Evolutionary conservation across 2,329 filamentous ascomycete genomes (phyloP), one percentile per base, ranked within the genome.

Genomic region (Trichoderma lentiforme): DNA sequence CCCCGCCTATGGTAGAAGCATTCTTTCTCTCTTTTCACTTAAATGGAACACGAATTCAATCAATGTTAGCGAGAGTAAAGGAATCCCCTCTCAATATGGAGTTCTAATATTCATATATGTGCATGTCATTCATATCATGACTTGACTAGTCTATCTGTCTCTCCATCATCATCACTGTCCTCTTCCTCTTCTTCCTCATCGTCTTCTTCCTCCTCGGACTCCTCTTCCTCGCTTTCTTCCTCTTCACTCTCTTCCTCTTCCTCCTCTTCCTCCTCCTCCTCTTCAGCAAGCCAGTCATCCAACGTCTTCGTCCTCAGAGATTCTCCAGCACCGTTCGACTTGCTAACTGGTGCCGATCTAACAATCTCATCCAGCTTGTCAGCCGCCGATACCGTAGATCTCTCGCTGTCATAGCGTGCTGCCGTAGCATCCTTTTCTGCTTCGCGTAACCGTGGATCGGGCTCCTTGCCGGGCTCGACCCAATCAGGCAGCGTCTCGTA

Each of bases 201-300:
- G n/a, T 87, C 86, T 39, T 85, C 84, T 1, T 84, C 84, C 1
- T 51, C 43, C 21, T 87, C 86, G 36, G 85, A 84, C 2, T 84
- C 84, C 1, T 84, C 84, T 0, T 83, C 84, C 0, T 83, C 82
- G n/a, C 43, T 51, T 2, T 86, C 85, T 0, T 84, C 82, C 1
- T 85, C 84, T 2, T 86, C 86, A 4, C 87, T 85, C 1, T 86
- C 85, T 0, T 86, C 86, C 8, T 87, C 86, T 2, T 87, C 87
- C 6, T 86, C 84, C 7, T 86, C 86, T 2, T 86, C 88, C n/a
- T 86, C 87, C 32, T 84, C 86, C 18, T 90, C 88, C 57, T 89
- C 90, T 77, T 94, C 92, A 5, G 91, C 94, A 71, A 98, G 85
- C 95, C 96, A 98, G 80, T 97, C 94, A 83, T 98, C 94, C 74